Evolutionary conservation across 805 yeast genomes (phyloP).

Genomic region (Candida nanaspora): DNA sequence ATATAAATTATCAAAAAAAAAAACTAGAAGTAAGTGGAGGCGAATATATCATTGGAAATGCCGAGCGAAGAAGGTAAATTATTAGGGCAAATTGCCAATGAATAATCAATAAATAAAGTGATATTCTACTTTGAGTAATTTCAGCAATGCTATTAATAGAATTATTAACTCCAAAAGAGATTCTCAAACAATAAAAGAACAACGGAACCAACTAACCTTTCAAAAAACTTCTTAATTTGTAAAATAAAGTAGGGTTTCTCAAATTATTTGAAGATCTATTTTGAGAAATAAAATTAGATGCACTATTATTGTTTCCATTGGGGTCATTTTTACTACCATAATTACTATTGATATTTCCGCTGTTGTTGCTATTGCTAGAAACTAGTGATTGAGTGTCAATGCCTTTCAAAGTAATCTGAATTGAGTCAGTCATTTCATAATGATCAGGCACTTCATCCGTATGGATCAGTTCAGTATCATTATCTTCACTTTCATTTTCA

Average conservation of each 20-base stretch:
- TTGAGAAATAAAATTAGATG: slow-evolving; percentile 1
- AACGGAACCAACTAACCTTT: slow-evolving; percentile 1
- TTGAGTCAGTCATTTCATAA: neutral
- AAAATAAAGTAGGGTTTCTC: slow-evolving; percentile 4
- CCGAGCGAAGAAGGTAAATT: too few relatives aligned
- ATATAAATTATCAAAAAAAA: too few relatives aligned
- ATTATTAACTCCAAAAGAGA: too few relatives aligned
- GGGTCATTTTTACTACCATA: neutral
- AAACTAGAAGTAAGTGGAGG: too few relatives aligned
- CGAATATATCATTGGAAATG: too few relatives aligned
- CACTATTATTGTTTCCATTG: neutral
- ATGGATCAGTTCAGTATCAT: neutral
- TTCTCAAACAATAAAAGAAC: neutral
- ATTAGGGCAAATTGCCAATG: too few relatives aligned
- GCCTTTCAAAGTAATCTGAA: neutral
- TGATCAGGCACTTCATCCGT: neutral
- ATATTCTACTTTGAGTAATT: too few relatives aligned
- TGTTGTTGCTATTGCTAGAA: slow-evolving; percentile 3
- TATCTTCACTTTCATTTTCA: neutral
- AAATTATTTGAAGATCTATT: slow-evolving; percentile 6
- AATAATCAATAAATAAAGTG: too few relatives aligned
- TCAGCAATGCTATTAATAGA: neutral
- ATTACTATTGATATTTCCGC: neutral
- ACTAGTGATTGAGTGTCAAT: slow-evolving; percentile 14
- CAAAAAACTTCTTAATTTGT: slow-evolving; percentile 15